Evolutionary conservation across 1,139 yeast genomes (phyloP), one percentile per base, ranked within the genome.

Genomic region (Scheffersomyces illinoinensis): DNA sequence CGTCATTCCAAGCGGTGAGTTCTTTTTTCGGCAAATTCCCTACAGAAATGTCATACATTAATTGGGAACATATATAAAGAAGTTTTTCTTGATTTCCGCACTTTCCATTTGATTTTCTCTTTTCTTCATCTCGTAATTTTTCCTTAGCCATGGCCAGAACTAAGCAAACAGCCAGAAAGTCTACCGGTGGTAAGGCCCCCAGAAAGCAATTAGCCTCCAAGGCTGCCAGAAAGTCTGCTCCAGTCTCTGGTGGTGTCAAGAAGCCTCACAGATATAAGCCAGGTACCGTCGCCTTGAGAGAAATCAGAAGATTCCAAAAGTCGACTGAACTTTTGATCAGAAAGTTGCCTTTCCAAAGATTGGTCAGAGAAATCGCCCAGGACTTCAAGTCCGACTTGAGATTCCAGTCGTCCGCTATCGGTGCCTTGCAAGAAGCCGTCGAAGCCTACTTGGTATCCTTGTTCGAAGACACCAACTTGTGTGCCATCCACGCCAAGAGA

Each of bases 231-330:
- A 81, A 81, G 70, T 80, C 84, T 49, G 85, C 85, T 59, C 85
- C 85, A 70, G 83, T 78, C 53, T 71, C 80, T 58, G 85, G 85
- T 61, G 84, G 85, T 74, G 85, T 81, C 64, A 81, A 81, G 75
- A 81, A 81, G 72, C 84, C 85, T 52, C 85, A 81, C 75, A 81
- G 85, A 80, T 81, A 80, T 74, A 81, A 81, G 79, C 85, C 85
- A 67, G 84, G 85, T 79, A 81, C 85, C 65, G 85, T 81, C 64
- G 85, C 85, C 58, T 79, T 81, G 74, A 79, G 85, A 79, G 84
- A 81, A 78, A 81, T 81, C 66, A 78, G 85, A 78, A 78, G 84
- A 76, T 81, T 81, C 71, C 85, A 81, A 72, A 81, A 81, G 70
- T 81, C 84, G 24, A 81, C 85, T 59, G 85, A 81, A 68, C 77